Evolutionary conservation across 1,284 basidiomycete species (phyloP), one percentile per base, ranked within the genome.

Genomic region (Calocybe gambosa): DNA sequence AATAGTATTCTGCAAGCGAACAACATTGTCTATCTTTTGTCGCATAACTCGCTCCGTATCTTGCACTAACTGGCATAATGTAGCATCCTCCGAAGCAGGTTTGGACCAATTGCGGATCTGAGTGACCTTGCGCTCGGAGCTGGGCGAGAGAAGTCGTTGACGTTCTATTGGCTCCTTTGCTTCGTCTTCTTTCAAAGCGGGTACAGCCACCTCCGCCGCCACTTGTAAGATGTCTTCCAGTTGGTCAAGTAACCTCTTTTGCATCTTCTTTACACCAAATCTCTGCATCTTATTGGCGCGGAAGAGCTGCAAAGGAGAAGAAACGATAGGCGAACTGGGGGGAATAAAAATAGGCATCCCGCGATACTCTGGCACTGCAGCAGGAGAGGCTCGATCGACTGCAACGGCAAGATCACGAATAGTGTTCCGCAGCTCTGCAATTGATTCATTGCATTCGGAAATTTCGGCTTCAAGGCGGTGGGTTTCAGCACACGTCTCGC

Each of bases 401-500:
- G 82, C 76, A 28, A 66, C 63, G 42, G 71, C 73, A 35, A 96
- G 74, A 39, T 89, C 86, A 45, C 82, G 79, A 54, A 93, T 86
- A 1, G 89, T 88, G 58, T 82, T 88, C 47, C 82, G 78, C 43
- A 99, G 74, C 60, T 99, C 96, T 8, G 75, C 68, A 45, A 99
- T 85, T 20, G 84, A 85, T 62, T 99, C 96, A 68, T 99, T 96
- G 70, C 87, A 91, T 59, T 93, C 89, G 23, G 78, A 73, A 52
- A 99, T 93, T 67, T 97, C 93, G 34, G 95, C 93, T 67, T 99
- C 96, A 52, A 99, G 75, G 37, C 93, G 85, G 66, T 99, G 96
- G 1, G 93, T 87, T 67, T 98, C 96, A 58, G 85, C 92, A 64
- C 96, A 99, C 8, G 95, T 99, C 69, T 99, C 96, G 74, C 94